Conservation (phyloP, 331 rosid species). For the Saraca asoca region DNA sequence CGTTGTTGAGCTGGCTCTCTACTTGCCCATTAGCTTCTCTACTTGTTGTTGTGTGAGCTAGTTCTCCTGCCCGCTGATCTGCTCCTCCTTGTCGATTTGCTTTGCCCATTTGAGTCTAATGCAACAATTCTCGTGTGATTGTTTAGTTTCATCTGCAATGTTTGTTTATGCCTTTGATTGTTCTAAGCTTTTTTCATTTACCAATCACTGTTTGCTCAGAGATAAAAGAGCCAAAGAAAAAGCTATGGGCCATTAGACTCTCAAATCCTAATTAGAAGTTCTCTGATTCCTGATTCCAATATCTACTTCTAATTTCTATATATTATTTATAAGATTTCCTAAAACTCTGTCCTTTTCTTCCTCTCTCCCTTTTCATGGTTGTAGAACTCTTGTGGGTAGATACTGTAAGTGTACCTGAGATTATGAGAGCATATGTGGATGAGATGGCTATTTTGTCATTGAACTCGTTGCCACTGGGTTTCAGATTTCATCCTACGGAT, state of each 20-base stretch:
- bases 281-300: constrained; percentile 39
- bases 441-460: constrained; percentile 51
- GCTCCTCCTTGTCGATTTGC: too few species aligned
- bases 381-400: not conserved
- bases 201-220: not conserved
- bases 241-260: constrained; percentile 36
- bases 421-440: constrained; percentile 22
- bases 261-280: constrained; percentile 34
- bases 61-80: too few species aligned
- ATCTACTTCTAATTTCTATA: constrained; percentile 25
- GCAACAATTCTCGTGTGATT: too few species aligned
- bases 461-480: constrained; percentile 74
- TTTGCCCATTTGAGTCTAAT: too few species aligned
- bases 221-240: constrained; percentile 12
- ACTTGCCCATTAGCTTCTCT: too few species aligned
- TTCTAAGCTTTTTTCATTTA: constrained; percentile 13
- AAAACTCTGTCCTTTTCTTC: not conserved
- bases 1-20: too few species aligned
- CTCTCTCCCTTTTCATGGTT: not conserved
- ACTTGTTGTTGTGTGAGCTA: too few species aligned
- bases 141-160: too few species aligned
- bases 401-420: constrained; percentile 26
- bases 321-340: constrained; percentile 16
- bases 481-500: constrained; percentile 84
- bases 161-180: too few species aligned